These are phyloP conservation scores for Rhododendron simsii DNA, from an alignment of 148 eudicot species.

Conservation along the genomic window DNA sequence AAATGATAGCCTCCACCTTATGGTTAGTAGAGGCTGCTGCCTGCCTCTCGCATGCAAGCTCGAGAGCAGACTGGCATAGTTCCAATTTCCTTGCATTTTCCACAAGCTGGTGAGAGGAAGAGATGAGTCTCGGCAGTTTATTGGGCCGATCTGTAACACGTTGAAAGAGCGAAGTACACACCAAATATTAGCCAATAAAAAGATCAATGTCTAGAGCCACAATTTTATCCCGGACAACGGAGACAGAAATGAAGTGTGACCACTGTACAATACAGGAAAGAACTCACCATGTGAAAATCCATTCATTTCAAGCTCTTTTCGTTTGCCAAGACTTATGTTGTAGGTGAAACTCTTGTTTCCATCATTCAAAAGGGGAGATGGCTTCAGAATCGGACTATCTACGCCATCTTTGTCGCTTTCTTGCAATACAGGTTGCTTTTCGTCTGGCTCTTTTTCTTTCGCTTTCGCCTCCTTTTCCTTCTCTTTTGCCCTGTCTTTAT, in stretches of 20 bases:
- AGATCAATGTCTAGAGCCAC: background rate
- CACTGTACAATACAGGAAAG: slow-evolving; percentile 2
- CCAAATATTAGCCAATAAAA: background rate
- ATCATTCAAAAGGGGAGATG: slow-evolving; percentile 18
- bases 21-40: slow-evolving; percentile 1
- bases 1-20: slow-evolving; percentile 7
- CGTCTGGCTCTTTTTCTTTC: slow-evolving; percentile 17
- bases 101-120: slow-evolving; percentile 20
- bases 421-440: slow-evolving; percentile 12
- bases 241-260: background rate
- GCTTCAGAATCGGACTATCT: slow-evolving; percentile 9
- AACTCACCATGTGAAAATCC: slow-evolving; percentile 45
- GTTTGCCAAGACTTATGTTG: slow-evolving; percentile 25
- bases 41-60: slow-evolving; percentile 4
- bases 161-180: background rate
- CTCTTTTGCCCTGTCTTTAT: slow-evolving; percentile 16
- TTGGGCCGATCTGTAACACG: slow-evolving; percentile 33
- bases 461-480: slow-evolving; percentile 19
- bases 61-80: slow-evolving; percentile 5
- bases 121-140: slow-evolving; percentile 25
- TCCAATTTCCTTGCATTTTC: slow-evolving; percentile 28
- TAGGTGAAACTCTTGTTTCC: slow-evolving; percentile 10
- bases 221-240: background rate
- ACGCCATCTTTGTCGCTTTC: slow-evolving; percentile 12
- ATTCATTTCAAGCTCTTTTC: slow-evolving; percentile 36